Percentiles rank a stretch among this genome's conserved stretches.
phyloP scores from a whole-genome alignment of 208 protist species.

The Herpetomonas muscarum region DNA sequence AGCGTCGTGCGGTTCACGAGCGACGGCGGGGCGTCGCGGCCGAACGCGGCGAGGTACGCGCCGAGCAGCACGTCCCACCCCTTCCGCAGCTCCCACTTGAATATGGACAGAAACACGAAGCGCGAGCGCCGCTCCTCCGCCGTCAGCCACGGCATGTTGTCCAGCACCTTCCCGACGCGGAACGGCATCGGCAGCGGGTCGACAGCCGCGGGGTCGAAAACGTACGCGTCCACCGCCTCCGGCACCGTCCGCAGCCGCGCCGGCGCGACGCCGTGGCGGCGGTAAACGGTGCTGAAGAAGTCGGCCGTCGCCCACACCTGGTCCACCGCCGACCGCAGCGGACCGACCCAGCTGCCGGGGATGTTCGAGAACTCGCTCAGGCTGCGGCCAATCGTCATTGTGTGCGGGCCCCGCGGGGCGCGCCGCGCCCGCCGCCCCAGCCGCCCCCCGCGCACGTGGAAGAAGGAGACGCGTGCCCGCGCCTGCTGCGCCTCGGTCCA shows the following conservation, averaged over 20 bases:
- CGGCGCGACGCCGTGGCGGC: slow-evolving; percentile 15
- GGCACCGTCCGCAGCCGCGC: slow-evolving; percentile 34
- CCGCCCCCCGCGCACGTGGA: background rate
- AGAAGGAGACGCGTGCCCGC: slow-evolving; percentile 11
- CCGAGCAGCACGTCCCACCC: background rate
- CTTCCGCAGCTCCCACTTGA: slow-evolving; percentile 52
- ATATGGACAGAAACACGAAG: slow-evolving; percentile 52
- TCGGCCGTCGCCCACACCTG: slow-evolving; percentile 52
- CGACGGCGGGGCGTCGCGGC: too few relatives aligned
- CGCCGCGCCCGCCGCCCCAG: too few relatives aligned
- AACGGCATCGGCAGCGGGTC: slow-evolving; percentile 4
- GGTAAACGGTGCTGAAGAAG: slow-evolving; percentile 46
- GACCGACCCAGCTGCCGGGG: slow-evolving; percentile 9
- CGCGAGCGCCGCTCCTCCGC: slow-evolving; percentile 11
- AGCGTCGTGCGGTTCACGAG: slow-evolving; percentile 12
- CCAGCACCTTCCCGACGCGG: background rate
- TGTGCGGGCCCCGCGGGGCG: background rate
- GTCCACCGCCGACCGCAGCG: slow-evolving; percentile 9
- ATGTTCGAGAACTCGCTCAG: slow-evolving; percentile 50
- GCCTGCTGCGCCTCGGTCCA: background rate
- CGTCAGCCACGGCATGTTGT: slow-evolving; percentile 22
- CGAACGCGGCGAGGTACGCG: too few relatives aligned
- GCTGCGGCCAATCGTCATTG: slow-evolving; percentile 23
- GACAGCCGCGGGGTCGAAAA: slow-evolving; percentile 34
- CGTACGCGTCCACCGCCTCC: slow-evolving; percentile 46